These are phyloP conservation scores for Mycosphaerelloides madeirae DNA, from an alignment of 2,329 filamentous ascomycete species.

Conservation along the genomic window DNA sequence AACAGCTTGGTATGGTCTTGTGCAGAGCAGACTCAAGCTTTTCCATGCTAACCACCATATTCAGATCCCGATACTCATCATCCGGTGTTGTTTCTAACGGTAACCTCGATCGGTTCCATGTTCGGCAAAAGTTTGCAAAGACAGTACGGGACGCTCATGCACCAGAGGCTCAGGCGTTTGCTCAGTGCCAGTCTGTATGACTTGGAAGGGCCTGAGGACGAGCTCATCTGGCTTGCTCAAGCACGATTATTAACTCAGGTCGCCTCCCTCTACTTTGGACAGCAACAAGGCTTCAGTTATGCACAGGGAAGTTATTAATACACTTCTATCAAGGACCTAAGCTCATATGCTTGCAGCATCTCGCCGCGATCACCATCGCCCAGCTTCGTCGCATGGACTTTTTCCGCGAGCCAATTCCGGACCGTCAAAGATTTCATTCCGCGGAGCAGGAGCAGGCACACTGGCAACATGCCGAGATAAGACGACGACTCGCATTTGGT, in stretches of 20 bases:
- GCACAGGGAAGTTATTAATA: conserved; percentile 5
- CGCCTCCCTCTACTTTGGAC: conserved; percentile 16
- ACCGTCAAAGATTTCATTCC: conserved; percentile 1
- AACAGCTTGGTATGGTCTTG: conserved; percentile 1
- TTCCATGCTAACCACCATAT: too few species aligned
- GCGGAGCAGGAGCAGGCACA: conserved; percentile 5
- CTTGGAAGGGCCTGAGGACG: conserved; percentile 12
- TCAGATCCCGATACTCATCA: conserved; percentile 10
- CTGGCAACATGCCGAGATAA: conserved; percentile 7
- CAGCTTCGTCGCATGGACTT: conserved; percentile 16
- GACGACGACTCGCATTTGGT: conserved; percentile 13
- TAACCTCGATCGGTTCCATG: conserved; percentile 16
- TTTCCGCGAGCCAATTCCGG: conserved; percentile 13
- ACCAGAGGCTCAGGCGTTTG: conserved; percentile 11
- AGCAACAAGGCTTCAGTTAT: conserved; percentile 17
- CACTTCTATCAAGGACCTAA: too few species aligned
- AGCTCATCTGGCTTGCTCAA: conserved; percentile 14
- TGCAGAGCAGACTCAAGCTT: too few species aligned
- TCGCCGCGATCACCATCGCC: conserved; percentile 14
- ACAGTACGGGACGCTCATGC: conserved; percentile 14
- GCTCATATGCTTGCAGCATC: conserved; percentile 6
- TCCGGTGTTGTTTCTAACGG: conserved; percentile 13
- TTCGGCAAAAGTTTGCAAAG: conserved; percentile 9
- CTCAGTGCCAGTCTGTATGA: conserved; percentile 15
- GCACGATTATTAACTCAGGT: conserved; percentile 14